These are phyloP conservation scores for Neotropicomus parvogracilis DNA, from an alignment of 1,284 basidiomycete genomes.

Conservation along the genomic window DNA sequence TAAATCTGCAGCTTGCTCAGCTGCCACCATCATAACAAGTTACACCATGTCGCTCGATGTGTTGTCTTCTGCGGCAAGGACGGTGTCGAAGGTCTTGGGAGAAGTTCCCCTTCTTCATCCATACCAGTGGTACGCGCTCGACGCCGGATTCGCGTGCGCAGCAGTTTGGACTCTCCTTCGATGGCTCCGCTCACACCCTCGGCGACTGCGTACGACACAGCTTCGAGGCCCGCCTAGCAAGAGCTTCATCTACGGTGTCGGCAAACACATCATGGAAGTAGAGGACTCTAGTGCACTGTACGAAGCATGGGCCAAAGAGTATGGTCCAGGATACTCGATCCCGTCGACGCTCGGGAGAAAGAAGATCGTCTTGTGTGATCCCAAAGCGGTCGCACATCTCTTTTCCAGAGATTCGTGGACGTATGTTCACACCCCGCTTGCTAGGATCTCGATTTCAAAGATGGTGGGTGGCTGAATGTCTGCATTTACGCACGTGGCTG, in stretches of 20 bases:
- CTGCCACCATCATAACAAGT: too few species aligned
- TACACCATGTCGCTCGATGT: too few species aligned
- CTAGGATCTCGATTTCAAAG: conserved; percentile 40
- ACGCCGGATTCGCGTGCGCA: neutral
- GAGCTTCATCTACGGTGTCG: conserved; percentile 19
- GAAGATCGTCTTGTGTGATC: conserved; percentile 31
- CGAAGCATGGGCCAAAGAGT: conserved; percentile 19
- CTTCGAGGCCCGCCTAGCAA: conserved; percentile 19
- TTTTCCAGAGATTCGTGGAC: conserved; percentile 41
- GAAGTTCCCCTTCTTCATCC: neutral
- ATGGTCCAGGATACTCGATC: conserved; percentile 20
- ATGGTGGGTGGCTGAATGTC: conserved; percentile 36
- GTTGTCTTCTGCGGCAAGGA: too few species aligned
- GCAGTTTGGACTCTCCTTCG: conserved; percentile 2
- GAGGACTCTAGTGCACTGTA: conserved; percentile 14
- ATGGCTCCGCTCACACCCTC: neutral
- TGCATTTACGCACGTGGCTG: neutral
- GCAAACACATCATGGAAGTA: conserved; percentile 1
- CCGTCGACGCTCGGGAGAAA: conserved; percentile 41
- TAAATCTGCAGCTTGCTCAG: too few species aligned
- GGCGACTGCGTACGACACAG: conserved; percentile 10
- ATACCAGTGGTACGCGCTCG: neutral
- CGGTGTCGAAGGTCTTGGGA: too few species aligned
- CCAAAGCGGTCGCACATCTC: conserved; percentile 38
- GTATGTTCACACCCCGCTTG: conserved; percentile 42